These are phyloP conservation scores for Endotrypanum monterogeii DNA, from an alignment of 208 protist species.

Conservation along the genomic window DNA sequence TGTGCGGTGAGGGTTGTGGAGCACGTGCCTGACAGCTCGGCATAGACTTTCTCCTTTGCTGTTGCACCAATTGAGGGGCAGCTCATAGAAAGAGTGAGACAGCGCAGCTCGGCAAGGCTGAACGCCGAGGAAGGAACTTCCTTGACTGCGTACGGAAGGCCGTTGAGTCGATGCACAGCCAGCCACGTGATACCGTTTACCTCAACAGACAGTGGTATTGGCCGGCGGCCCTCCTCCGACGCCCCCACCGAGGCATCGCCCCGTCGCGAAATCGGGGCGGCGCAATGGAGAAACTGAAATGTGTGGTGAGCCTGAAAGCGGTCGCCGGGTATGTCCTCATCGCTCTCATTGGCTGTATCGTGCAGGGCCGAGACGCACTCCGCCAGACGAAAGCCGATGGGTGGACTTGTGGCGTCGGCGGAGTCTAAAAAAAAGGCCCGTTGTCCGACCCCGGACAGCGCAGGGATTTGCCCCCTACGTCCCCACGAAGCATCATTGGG, in stretches of 20 bases:
- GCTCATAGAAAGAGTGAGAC: constrained; percentile 12
- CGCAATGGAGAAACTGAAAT: constrained; percentile 61
- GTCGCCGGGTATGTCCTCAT: constrained; percentile 45
- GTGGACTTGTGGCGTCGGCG: background rate
- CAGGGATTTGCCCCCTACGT: background rate
- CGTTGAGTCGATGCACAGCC: constrained; percentile 48
- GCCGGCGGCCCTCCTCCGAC: background rate
- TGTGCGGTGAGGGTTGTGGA: background rate
- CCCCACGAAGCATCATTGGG: constrained; percentile 10
- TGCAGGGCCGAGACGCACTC: constrained; percentile 1
- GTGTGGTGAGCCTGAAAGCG: constrained; percentile 60
- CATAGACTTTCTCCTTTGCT: background rate
- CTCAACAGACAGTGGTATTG: constrained; percentile 39
- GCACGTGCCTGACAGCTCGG: background rate
- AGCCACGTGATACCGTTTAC: constrained; percentile 68
- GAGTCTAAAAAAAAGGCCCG: background rate
- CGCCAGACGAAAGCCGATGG: background rate
- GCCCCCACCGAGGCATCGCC: constrained; percentile 17
- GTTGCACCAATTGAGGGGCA: background rate
- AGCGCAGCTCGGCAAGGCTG: constrained; percentile 22
- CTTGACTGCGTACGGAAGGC: constrained; percentile 67
- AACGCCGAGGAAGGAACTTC: constrained; percentile 42
- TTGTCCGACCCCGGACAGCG: background rate
- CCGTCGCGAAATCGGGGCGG: constrained; percentile 1
- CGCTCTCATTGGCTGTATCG: constrained; percentile 9